phyloP scores from a whole-genome alignment of 306 rosid genomes.

The Leucaena leucocephala region DNA sequence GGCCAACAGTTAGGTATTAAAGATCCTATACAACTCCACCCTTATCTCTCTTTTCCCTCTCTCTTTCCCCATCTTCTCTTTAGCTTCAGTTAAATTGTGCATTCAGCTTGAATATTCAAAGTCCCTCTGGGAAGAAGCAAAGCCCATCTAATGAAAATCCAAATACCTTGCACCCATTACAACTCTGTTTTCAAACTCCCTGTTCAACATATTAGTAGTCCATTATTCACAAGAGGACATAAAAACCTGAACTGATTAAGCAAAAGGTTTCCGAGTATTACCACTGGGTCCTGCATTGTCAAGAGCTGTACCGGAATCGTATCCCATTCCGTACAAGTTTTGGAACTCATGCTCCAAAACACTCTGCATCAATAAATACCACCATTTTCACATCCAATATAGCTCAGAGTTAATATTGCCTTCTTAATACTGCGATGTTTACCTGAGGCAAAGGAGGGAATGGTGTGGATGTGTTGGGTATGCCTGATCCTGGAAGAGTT shows the following conservation, averaged over 20 bases:
- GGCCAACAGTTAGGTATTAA: conserved; percentile 69
- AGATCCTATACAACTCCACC: conserved; percentile 52
- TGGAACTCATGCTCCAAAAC: conserved; percentile 63
- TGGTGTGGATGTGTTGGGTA: conserved; percentile 49
- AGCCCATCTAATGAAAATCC: conserved; percentile 9
- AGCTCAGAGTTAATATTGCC: not conserved
- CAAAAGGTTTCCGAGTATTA: conserved; percentile 36
- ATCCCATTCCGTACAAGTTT: conserved; percentile 67
- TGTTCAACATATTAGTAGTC: conserved; percentile 40
- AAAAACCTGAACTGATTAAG: not conserved
- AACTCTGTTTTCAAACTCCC: conserved; percentile 65
- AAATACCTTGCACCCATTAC: conserved; percentile 35
- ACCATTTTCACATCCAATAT: conserved; percentile 23
- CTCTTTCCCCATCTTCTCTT: conserved; percentile 18
- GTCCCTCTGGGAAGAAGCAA: not conserved
- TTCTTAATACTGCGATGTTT: conserved; percentile 18
- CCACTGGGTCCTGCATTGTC: conserved; percentile 69
- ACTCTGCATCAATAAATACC: conserved; percentile 42
- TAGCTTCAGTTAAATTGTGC: conserved; percentile 48
- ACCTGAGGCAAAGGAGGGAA: conserved; percentile 70
- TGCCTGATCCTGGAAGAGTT: conserved; percentile 39
- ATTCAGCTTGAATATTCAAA: conserved; percentile 43
- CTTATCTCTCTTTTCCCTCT: conserved; percentile 7
- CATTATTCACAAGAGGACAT: conserved; percentile 22
- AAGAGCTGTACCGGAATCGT: conserved; percentile 48